Conservation (phyloP, 2,329 filamentous ascomycete species). For the Xylaria sp. region DNA sequence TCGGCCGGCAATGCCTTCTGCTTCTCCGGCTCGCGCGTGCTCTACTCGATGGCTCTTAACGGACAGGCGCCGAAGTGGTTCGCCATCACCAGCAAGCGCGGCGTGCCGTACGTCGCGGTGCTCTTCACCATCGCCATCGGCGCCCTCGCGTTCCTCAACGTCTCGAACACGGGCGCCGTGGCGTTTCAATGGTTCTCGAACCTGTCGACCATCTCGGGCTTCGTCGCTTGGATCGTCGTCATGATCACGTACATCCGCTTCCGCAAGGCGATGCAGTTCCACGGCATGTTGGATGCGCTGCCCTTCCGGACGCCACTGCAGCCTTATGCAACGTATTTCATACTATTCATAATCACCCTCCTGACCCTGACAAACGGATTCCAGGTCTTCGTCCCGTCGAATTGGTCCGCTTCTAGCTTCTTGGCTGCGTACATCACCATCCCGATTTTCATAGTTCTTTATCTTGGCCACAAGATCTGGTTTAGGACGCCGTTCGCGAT, state of each 20-base stretch:
- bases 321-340: conserved; percentile 72
- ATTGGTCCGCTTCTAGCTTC: conserved; percentile 73
- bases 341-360: conserved; percentile 67
- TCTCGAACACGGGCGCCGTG: conserved; percentile 68
- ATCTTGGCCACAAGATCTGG: conserved; percentile 68
- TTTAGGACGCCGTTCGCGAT: conserved; percentile 58
- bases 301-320: conserved; percentile 65
- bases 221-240: conserved; percentile 70
- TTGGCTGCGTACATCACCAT: conserved; percentile 72
- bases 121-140: conserved; percentile 69
- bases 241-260: conserved; percentile 70
- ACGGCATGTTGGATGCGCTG: conserved; percentile 61
- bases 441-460: conserved; percentile 69
- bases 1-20: conserved; percentile 70
- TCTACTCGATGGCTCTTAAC: conserved; percentile 74
- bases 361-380: conserved; percentile 82
- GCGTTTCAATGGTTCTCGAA: conserved; percentile 80
- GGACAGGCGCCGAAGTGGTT: conserved; percentile 74
- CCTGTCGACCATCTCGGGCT: conserved; percentile 71
- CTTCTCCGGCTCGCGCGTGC: conserved; percentile 75
- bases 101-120: conserved; percentile 69
- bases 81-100: conserved; percentile 67
- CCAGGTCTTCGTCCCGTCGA: conserved; percentile 74
- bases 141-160: conserved; percentile 76
- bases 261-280: conserved; percentile 64